A percentile compares a stretch with the other conserved stretches of the same genome.
phyloP scores from a whole-genome alignment of 2,329 filamentous ascomycete species.

The Purpureocillium takamizusanense region DNA sequence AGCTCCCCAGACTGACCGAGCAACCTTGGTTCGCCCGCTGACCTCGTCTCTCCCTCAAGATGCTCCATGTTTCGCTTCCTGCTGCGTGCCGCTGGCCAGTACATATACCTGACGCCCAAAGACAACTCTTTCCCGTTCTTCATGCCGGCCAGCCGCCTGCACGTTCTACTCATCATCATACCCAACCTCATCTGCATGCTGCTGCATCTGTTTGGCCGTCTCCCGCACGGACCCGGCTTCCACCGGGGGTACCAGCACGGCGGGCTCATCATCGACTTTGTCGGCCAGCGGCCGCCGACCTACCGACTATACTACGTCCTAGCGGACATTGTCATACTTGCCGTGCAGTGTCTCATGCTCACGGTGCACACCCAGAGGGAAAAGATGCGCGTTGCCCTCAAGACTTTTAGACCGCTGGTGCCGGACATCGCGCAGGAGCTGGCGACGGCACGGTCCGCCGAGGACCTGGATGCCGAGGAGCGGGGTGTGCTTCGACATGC shows the following conservation, averaged over 20 bases:
- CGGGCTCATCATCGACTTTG: slow-evolving; percentile 57
- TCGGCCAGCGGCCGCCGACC: slow-evolving; percentile 55
- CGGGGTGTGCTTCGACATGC: slow-evolving; percentile 36
- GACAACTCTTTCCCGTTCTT: slow-evolving; percentile 45
- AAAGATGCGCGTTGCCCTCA: slow-evolving; percentile 40
- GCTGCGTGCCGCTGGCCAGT: slow-evolving; percentile 49
- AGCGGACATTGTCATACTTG: slow-evolving; percentile 46
- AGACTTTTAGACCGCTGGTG: slow-evolving; percentile 25
- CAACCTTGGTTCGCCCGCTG: neutral
- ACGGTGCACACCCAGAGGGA: slow-evolving; percentile 53
- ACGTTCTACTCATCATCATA: slow-evolving; percentile 48
- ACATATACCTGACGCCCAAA: slow-evolving; percentile 56
- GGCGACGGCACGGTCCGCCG: slow-evolving; percentile 21
- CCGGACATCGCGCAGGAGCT: slow-evolving; percentile 18
- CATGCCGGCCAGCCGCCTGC: slow-evolving; percentile 45
- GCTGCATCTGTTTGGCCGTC: slow-evolving; percentile 45
- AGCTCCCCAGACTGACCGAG: neutral
- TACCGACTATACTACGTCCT: slow-evolving; percentile 46
- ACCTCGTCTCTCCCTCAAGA: slow-evolving; percentile 24
- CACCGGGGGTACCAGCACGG: slow-evolving; percentile 59
- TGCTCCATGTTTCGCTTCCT: slow-evolving; percentile 57
- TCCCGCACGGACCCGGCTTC: slow-evolving; percentile 49
- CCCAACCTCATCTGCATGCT: slow-evolving; percentile 54
- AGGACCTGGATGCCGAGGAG: slow-evolving; percentile 50
- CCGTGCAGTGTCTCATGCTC: slow-evolving; percentile 55